phyloP scores from a whole-genome alignment of 768 basidiomycete species.

The Pleurotus citrinopileatus region DNA sequence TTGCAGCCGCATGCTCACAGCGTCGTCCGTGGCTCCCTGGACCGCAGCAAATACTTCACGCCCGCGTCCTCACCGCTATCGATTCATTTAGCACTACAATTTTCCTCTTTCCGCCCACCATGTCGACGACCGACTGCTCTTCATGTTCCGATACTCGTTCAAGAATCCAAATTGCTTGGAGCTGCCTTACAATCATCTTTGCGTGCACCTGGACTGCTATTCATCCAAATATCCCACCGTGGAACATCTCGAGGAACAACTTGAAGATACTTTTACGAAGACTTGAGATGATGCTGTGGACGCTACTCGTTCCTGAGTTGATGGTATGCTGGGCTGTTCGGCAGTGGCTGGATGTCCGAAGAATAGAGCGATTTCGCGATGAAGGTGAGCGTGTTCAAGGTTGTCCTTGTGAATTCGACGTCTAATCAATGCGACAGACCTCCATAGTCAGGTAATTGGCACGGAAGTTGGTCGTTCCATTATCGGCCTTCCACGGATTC shows the following conservation, averaged over 20 bases:
- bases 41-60: too few species aligned
- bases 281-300: slow-evolving; percentile 17
- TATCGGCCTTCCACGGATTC: too few species aligned
- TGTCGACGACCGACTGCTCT: neutral
- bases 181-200: slow-evolving; percentile 24
- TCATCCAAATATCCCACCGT: slow-evolving; percentile 26
- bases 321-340: slow-evolving; percentile 22
- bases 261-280: slow-evolving; percentile 4
- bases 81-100: too few species aligned
- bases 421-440: too few species aligned
- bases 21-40: too few species aligned
- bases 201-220: slow-evolving; percentile 27
- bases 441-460: too few species aligned
- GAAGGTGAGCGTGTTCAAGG: too few species aligned
- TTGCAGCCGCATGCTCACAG: too few species aligned
- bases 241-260: neutral
- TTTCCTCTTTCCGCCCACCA: too few species aligned
- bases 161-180: slow-evolving; percentile 19
- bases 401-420: too few species aligned
- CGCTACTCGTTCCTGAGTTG: slow-evolving; percentile 24
- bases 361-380: neutral
- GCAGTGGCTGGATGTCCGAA: slow-evolving; percentile 19
- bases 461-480: too few species aligned
- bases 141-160: neutral
- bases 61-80: too few species aligned